Evolutionary conservation across 495 filamentous ascomycete species (phyloP), one percentile per base, ranked within the genome.

Genomic region (Evansstolkia leycettana): DNA sequence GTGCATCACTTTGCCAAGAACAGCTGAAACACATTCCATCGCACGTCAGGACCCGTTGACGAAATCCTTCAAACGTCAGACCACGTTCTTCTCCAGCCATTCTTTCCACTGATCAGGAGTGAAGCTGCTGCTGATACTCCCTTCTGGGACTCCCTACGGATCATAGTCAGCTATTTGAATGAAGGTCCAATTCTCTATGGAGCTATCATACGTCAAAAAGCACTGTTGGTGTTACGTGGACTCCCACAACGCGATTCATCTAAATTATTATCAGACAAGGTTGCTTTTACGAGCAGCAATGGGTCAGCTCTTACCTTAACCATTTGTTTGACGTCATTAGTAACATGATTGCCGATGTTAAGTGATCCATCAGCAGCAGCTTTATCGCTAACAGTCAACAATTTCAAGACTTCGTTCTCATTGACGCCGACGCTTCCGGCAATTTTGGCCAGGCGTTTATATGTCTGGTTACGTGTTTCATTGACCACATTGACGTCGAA

Each of bases 181-280:
- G 33, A 29, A 28, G 32, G 13, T 26, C 28, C 18, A n/a, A n/a
- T 10, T 36, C 20, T 24, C 10, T 24, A 23, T 23, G 5, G 26
- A 34, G 33, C 8, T 33, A 13, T 31, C 53, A 44, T 47, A 75
- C 72, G 59, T 95, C 75, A 59, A 93, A 90, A 28, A 92, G 57
- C 12, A 92, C 84, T 1, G 86, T 94, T 14, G 87, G 87, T 17
- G 80, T 85, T 17, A 94, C 84, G 65, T 95, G 89, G 20, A 92
- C 76, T 4, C 87, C 83, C 5, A 76, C 60, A 44, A 85, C 55
- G 38, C 87, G 64, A 41, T 80, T 80, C 36, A 62, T 60, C 72
- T 75, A 38, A 35, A 19, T 28, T 20, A 23, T 50, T 46, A 28
- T 47, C 44, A 58, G 41, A 37, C 25, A 14, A 85, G 54, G 38